Conservation (phyloP, 495 filamentous ascomycete species). For the Xylaria flabelliformis region DNA sequence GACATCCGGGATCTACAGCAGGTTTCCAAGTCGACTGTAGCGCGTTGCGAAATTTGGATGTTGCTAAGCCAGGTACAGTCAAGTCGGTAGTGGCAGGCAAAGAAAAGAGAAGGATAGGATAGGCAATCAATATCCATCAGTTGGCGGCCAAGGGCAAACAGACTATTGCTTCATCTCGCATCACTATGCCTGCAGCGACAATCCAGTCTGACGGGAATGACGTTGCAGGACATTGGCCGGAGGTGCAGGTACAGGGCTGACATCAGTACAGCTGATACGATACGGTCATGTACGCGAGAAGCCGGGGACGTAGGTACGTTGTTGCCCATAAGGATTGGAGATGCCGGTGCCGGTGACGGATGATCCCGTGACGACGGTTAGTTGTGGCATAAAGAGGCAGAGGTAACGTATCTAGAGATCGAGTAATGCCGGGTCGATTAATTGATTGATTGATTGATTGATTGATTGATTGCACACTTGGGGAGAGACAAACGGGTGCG, state of each 20-base stretch:
- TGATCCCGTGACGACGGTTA: neutral
- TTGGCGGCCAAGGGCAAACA: neutral
- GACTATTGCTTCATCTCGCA: constrained; percentile 20
- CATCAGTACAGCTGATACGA: neutral
- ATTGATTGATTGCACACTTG: neutral
- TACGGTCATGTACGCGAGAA: neutral
- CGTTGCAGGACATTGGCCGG: constrained; percentile 28
- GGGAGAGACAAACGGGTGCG: neutral
- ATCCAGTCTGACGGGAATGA: constrained; percentile 28
- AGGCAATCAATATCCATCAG: neutral
- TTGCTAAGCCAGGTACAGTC: neutral
- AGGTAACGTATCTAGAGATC: neutral
- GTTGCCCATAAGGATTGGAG: neutral
- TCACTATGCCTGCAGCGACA: constrained; percentile 21
- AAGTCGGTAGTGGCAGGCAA: neutral
- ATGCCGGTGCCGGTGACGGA: neutral
- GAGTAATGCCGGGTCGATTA: neutral
- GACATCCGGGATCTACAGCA: constrained; percentile 15
- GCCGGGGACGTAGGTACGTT: neutral
- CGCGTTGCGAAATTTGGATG: neutral
- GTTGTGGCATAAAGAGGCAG: neutral
- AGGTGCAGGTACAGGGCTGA: constrained; percentile 28
- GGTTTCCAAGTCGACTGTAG: neutral
- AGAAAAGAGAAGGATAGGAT: neutral
- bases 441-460: too few relatives aligned